phyloP scores from a whole-genome alignment of 2,329 filamentous ascomycete species.

The Ceratocystis huliohia region DNA sequence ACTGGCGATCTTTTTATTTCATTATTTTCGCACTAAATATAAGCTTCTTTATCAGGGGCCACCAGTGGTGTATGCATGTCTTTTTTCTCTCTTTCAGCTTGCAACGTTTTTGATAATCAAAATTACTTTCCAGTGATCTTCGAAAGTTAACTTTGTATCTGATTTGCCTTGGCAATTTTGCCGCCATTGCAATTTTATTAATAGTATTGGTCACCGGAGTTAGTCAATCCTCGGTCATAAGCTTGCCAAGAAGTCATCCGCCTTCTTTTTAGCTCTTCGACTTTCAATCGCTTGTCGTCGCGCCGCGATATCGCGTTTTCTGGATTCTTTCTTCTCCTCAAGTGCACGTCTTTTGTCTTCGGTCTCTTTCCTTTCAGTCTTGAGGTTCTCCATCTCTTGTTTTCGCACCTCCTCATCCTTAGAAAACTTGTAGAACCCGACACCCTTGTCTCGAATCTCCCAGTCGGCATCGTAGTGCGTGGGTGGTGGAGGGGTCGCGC shows the following conservation, averaged over 20 bases:
- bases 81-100: too few relatives aligned
- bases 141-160: too few relatives aligned
- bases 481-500: slow-evolving; percentile 64
- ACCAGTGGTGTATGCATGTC: too few relatives aligned
- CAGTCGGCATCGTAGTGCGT: slow-evolving; percentile 74
- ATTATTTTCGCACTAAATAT: too few relatives aligned
- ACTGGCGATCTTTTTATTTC: too few relatives aligned
- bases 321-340: slow-evolving; percentile 44
- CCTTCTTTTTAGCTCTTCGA: slow-evolving; percentile 51
- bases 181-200: neutral
- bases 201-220: neutral
- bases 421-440: slow-evolving; percentile 84
- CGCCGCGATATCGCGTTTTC: slow-evolving; percentile 51
- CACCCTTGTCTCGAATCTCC: slow-evolving; percentile 78
- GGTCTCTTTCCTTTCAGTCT: slow-evolving; percentile 54
- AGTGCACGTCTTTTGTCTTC: slow-evolving; percentile 39
- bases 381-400: slow-evolving; percentile 63
- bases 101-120: too few relatives aligned
- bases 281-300: slow-evolving; percentile 49
- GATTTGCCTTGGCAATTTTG: neutral
- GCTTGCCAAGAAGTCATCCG: slow-evolving; percentile 58
- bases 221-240: slow-evolving; percentile 26
- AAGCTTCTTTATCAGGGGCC: too few relatives aligned
- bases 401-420: slow-evolving; percentile 53
- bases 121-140: too few relatives aligned